Evolutionary conservation across 2,329 filamentous ascomycete species (phyloP).

Genomic region (Microcyclospora pomicola): DNA sequence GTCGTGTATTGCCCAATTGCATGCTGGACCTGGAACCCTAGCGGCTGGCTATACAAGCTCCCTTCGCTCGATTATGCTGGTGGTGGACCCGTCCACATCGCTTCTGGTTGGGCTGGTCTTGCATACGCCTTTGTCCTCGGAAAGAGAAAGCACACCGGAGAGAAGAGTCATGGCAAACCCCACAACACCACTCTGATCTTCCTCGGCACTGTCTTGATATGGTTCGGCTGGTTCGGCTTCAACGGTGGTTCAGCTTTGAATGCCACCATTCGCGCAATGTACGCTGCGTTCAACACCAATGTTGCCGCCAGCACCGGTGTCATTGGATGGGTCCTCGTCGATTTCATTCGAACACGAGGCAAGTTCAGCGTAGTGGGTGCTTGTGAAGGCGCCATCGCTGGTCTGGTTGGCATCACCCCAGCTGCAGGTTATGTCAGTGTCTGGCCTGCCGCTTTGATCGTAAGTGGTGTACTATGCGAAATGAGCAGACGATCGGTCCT

Average conservation of each 20-base stretch:
- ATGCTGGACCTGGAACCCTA: conserved; percentile 55
- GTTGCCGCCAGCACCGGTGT: conserved; percentile 40
- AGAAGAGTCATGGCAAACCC: conserved; percentile 39
- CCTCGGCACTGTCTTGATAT: conserved; percentile 50
- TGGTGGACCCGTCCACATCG: conserved; percentile 51
- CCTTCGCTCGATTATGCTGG: conserved; percentile 48
- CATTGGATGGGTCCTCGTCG: conserved; percentile 41
- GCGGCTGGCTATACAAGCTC: conserved; percentile 50
- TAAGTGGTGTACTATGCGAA: too few relatives aligned
- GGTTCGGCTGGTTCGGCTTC: conserved; percentile 50
- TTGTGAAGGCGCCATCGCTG: conserved; percentile 44
- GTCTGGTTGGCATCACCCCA: conserved; percentile 47
- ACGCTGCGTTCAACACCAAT: conserved; percentile 46
- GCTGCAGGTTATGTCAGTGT: conserved; percentile 31
- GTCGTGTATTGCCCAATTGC: conserved; percentile 51
- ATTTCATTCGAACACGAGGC: conserved; percentile 38
- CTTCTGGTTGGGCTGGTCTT: conserved; percentile 47
- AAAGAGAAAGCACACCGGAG: conserved; percentile 38
- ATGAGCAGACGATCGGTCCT: too few relatives aligned
- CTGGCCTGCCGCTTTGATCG: conserved; percentile 6
- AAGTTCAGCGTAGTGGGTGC: conserved; percentile 43
- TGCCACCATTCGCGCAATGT: conserved; percentile 39
- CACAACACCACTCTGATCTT: conserved; percentile 52
- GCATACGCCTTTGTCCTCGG: conserved; percentile 52
- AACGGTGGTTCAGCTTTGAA: conserved; percentile 44